Evolutionary conservation across 371 early-diverging fungal species (phyloP).

Genomic region (Lichtheimia hyalospora): DNA sequence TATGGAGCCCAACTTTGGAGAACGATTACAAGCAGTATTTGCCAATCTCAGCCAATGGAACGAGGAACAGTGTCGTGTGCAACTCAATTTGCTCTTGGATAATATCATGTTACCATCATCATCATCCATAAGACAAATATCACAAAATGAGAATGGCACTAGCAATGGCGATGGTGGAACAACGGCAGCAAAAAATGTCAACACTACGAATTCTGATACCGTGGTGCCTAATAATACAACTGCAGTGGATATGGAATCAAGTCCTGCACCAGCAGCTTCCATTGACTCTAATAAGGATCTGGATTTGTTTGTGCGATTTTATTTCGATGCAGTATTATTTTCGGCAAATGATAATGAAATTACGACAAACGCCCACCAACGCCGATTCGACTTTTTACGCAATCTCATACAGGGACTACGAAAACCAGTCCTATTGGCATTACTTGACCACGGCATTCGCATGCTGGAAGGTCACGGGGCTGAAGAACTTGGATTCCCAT

Average conservation of each 20-base stretch:
- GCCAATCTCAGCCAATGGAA: constrained; percentile 60
- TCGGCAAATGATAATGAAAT: constrained; percentile 33
- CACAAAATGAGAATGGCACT: not conserved
- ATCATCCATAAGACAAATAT: not conserved
- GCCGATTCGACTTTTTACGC: constrained; percentile 38
- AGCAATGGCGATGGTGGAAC: constrained; percentile 18
- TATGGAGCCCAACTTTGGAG: constrained; percentile 33
- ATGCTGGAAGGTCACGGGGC: constrained; percentile 38
- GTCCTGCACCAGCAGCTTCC: constrained; percentile 10
- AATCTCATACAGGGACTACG: constrained; percentile 43
- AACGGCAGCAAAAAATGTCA: not conserved
- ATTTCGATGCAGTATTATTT: constrained; percentile 54
- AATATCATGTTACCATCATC: constrained; percentile 34
- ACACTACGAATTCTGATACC: not conserved
- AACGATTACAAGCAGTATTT: constrained; percentile 51
- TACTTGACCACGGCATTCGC: constrained; percentile 37
- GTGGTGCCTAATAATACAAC: not conserved
- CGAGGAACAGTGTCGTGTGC: constrained; percentile 60
- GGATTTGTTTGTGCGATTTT: constrained; percentile 53
- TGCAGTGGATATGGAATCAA: constrained; percentile 15
- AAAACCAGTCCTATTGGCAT: constrained; percentile 35
- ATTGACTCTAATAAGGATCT: constrained; percentile 31
- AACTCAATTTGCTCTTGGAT: constrained; percentile 56
- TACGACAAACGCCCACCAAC: constrained; percentile 27
- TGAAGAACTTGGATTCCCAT: constrained; percentile 31